Conservation (phyloP, 2,329 filamentous ascomycete species). For the Chrysoporthe puriensis region DNA sequence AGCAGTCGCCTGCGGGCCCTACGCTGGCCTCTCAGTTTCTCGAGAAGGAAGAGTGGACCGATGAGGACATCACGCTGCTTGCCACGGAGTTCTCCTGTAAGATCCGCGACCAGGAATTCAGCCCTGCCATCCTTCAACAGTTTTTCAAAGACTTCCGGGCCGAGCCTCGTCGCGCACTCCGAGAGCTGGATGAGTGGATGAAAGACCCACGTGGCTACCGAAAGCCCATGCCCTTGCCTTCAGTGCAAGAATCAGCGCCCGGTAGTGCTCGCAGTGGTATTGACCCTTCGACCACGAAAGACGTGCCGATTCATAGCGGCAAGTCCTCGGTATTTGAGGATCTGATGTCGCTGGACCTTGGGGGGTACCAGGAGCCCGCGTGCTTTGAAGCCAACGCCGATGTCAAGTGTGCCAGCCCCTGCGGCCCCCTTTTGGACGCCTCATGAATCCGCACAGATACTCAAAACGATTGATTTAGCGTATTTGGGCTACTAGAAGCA, state of each 20-base stretch:
- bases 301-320: neutral
- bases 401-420: neutral
- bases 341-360: neutral
- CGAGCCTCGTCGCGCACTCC: conserved; percentile 18
- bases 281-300: neutral
- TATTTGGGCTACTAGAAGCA: too few relatives aligned
- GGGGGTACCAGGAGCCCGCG: neutral
- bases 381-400: neutral
- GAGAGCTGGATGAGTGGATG: conserved; percentile 22
- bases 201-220: conserved; percentile 21
- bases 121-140: conserved; percentile 24
- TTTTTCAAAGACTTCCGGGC: conserved; percentile 27
- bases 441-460: neutral
- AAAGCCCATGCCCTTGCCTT: neutral
- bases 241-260: neutral
- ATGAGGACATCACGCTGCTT: conserved; percentile 14
- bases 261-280: neutral
- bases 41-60: conserved; percentile 18
- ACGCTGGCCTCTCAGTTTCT: neutral
- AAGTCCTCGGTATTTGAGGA: neutral
- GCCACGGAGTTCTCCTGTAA: conserved; percentile 13
- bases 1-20: neutral
- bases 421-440: neutral
- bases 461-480: neutral
- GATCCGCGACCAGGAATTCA: conserved; percentile 19